phyloP scores from a whole-genome alignment of 2,329 filamentous ascomycete genomes.

The Biscogniauxia mediterranea region DNA sequence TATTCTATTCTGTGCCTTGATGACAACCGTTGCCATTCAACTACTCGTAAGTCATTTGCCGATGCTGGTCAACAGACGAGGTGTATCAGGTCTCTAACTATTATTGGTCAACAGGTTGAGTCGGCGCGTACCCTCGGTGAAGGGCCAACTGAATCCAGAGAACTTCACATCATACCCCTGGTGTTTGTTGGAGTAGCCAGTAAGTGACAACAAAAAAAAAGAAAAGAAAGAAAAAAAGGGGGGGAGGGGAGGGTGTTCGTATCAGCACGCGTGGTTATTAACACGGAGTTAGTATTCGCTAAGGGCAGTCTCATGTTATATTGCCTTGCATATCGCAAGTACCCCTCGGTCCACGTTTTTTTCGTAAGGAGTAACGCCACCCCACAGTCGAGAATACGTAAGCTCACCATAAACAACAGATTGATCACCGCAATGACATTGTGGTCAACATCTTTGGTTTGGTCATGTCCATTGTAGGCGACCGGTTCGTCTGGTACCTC shows the following conservation, averaged over 20 bases:
- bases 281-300: conserved; percentile 41
- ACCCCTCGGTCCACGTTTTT: conserved; percentile 55
- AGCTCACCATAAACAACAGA: conserved; percentile 25
- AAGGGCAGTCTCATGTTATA: conserved; percentile 54
- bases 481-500: conserved; percentile 56
- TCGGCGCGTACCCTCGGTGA: conserved; percentile 51
- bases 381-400: conserved; percentile 1
- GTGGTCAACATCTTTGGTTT: conserved; percentile 54
- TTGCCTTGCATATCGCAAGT: conserved; percentile 51
- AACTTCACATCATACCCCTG: conserved; percentile 53
- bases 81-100: conserved; percentile 20
- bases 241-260: not conserved
- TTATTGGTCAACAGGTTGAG: conserved; percentile 41
- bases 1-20: conserved; percentile 64
- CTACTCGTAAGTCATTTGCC: conserved; percentile 46
- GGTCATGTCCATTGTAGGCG: conserved; percentile 54
- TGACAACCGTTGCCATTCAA: conserved; percentile 65
- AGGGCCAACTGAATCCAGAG: conserved; percentile 40
- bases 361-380: conserved; percentile 37
- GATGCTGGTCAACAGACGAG: conserved; percentile 1
- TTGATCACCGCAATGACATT: conserved; percentile 58
- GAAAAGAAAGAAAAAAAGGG: not conserved
- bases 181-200: conserved; percentile 53
- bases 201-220: conserved; percentile 38
- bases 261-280: conserved; percentile 6